These are phyloP conservation scores for Aspergillus egyptiacus DNA, from an alignment of 495 filamentous ascomycete species.

Conservation along the genomic window DNA sequence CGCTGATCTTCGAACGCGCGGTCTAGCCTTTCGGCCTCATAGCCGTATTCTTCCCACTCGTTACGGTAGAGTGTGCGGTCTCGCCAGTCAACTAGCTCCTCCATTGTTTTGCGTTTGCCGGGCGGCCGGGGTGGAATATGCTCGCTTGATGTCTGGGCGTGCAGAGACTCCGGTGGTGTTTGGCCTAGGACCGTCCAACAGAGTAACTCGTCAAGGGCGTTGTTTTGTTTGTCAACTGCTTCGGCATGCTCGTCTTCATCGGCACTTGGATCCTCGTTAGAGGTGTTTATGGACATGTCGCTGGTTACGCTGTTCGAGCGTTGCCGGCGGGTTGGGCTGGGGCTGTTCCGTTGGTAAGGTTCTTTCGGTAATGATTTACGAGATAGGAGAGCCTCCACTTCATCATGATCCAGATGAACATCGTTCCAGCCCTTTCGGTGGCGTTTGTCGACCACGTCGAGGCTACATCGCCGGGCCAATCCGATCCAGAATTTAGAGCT, in stretches of 20 bases:
- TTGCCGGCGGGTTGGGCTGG: background rate
- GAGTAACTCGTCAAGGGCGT: constrained; percentile 48
- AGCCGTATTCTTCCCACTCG: constrained; percentile 47
- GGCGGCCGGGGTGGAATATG: constrained; percentile 17
- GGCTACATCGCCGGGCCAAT: constrained; percentile 51
- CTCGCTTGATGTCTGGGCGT: constrained; percentile 11
- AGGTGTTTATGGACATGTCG: background rate
- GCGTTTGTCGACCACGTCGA: constrained; percentile 48
- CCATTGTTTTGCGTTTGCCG: constrained; percentile 23
- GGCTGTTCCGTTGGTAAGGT: background rate
- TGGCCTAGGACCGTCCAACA: constrained; percentile 50
- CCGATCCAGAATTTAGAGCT: constrained; percentile 51
- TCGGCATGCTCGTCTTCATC: constrained; percentile 50
- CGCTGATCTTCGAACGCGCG: constrained; percentile 28
- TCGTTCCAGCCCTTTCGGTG: constrained; percentile 26
- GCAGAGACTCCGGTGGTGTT: constrained; percentile 15
- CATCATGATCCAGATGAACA: constrained; percentile 42
- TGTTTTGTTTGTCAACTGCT: constrained; percentile 43
- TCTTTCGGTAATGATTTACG: constrained; percentile 6
- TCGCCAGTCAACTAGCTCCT: constrained; percentile 42
- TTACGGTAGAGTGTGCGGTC: constrained; percentile 36
- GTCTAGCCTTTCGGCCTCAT: constrained; percentile 24
- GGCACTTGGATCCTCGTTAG: constrained; percentile 12
- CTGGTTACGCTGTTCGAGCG: constrained; percentile 6
- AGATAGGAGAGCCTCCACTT: constrained; percentile 49